These are phyloP conservation scores for Plasmodium cynomolgi DNA, from an alignment of 169 alveolate species.

Conservation along the genomic window DNA sequence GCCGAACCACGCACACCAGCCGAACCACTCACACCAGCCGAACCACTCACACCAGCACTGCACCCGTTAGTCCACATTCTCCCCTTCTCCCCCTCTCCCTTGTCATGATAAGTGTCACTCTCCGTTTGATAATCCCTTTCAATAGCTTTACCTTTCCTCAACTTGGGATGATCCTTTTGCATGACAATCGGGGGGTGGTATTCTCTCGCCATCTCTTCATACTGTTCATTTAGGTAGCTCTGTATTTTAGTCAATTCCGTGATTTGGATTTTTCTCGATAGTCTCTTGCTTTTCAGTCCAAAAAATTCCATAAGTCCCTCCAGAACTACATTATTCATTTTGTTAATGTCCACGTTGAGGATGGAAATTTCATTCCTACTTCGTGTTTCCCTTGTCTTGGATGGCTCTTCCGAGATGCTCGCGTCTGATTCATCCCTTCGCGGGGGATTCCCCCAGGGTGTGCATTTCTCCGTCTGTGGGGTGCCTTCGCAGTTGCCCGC, in stretches of 20 bases:
- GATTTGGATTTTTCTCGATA: constrained; percentile 44
- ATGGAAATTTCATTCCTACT: constrained; percentile 16
- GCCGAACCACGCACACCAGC: background rate
- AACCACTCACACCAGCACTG: background rate
- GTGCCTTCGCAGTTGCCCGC: background rate
- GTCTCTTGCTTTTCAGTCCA: constrained; percentile 36
- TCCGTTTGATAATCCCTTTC: background rate
- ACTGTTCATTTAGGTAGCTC: constrained; percentile 18
- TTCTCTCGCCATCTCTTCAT: background rate
- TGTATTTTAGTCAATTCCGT: constrained; percentile 47
- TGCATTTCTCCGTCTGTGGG: background rate
- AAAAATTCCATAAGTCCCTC: constrained; percentile 62
- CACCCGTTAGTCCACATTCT: background rate
- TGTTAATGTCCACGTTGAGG: constrained; percentile 40
- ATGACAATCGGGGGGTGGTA: background rate
- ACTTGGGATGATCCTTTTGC: background rate
- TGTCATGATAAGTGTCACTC: background rate
- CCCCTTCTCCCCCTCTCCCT: background rate
- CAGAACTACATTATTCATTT: constrained; percentile 16
- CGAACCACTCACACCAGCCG: background rate
- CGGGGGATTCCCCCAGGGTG: background rate
- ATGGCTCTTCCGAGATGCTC: background rate
- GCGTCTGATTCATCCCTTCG: background rate
- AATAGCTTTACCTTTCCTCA: background rate
- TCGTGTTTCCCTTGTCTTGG: background rate